phyloP scores from a whole-genome alignment of 306 rosid genomes.

The Fragaria vesca region DNA sequence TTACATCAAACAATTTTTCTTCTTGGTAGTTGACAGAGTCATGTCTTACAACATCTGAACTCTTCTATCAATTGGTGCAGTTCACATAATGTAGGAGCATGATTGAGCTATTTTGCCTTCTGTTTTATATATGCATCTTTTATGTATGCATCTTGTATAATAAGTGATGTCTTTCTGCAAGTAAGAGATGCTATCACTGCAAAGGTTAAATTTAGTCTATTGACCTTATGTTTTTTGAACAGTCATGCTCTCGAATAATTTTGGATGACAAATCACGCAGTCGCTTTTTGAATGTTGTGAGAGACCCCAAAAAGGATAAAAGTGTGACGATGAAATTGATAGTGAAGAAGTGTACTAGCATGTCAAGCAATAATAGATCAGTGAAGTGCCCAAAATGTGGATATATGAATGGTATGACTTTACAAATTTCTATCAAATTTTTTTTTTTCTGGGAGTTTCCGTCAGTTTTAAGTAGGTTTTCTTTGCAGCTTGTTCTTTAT shows the following conservation, averaged over 20 bases:
- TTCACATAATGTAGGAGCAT: not conserved
- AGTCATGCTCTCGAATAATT: constrained; percentile 81
- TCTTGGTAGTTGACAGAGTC: not conserved
- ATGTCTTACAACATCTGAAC: not conserved
- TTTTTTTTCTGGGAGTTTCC: not conserved
- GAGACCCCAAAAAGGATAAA: constrained; percentile 65
- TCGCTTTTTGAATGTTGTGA: constrained; percentile 57
- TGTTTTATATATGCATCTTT: not conserved
- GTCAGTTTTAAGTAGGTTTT: not conserved
- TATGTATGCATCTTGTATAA: not conserved
- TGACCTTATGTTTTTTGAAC: constrained; percentile 30
- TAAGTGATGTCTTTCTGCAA: not conserved
- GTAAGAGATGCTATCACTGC: constrained; percentile 6
- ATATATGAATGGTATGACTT: constrained; percentile 63
- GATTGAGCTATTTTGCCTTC: not conserved
- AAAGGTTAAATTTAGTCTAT: constrained; percentile 10
- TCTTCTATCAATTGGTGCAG: not conserved
- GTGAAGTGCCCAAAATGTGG: constrained; percentile 66
- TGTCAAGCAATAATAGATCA: constrained; percentile 40
- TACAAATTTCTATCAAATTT: constrained; percentile 15
- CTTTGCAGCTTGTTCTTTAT: not conserved
- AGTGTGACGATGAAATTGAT: constrained; percentile 39
- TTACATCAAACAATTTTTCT: not conserved
- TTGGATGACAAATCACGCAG: constrained; percentile 43
- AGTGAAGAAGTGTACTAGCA: constrained; percentile 45